Percentiles rank a stretch among this genome's conserved stretches.
Evolutionary conservation across 2,329 filamentous ascomycete genomes (phyloP).

Genomic region (Hymenoscyphus fraxineus): DNA sequence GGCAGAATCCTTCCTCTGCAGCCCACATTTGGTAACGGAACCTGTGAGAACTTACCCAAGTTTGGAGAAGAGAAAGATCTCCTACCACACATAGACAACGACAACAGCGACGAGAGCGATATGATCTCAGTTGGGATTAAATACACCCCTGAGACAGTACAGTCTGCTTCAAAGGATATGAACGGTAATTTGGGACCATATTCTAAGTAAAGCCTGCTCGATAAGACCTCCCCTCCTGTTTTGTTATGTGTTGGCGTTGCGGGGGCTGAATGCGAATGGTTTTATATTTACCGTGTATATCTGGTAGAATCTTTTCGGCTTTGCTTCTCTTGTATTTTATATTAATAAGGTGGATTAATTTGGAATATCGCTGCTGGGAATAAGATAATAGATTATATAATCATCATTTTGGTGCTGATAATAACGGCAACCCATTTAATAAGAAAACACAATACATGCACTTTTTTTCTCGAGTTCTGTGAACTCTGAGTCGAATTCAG

Average conservation of each 20-base stretch:
- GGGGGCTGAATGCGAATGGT: background rate
- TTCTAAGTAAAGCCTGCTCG: constrained; percentile 21
- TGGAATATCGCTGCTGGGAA: too few species aligned
- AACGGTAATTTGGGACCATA: constrained; percentile 27
- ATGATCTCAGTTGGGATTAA: constrained; percentile 31
- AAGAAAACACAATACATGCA: too few species aligned
- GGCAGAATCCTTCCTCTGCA: background rate
- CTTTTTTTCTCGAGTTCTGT: too few species aligned
- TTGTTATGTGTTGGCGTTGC: background rate
- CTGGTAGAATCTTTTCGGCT: background rate
- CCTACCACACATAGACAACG: constrained; percentile 30
- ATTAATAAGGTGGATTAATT: too few species aligned
- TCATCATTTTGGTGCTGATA: too few species aligned
- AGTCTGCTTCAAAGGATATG: constrained; percentile 22
- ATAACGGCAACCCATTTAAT: too few species aligned
- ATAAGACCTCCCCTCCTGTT: background rate
- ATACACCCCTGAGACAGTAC: constrained; percentile 27
- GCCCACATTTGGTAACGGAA: background rate
- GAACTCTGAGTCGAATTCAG: too few species aligned
- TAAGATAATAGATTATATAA: too few species aligned
- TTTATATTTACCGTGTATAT: background rate
- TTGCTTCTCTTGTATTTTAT: background rate
- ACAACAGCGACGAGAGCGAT: constrained; percentile 24
- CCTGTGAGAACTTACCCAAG: constrained; percentile 17
- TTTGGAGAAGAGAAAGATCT: constrained; percentile 24